A percentile compares a stretch with the other conserved stretches of the same genome.
These are phyloP conservation scores for Mentha longifolia DNA, from an alignment of 257 asterid species.

Conservation along the genomic window DNA sequence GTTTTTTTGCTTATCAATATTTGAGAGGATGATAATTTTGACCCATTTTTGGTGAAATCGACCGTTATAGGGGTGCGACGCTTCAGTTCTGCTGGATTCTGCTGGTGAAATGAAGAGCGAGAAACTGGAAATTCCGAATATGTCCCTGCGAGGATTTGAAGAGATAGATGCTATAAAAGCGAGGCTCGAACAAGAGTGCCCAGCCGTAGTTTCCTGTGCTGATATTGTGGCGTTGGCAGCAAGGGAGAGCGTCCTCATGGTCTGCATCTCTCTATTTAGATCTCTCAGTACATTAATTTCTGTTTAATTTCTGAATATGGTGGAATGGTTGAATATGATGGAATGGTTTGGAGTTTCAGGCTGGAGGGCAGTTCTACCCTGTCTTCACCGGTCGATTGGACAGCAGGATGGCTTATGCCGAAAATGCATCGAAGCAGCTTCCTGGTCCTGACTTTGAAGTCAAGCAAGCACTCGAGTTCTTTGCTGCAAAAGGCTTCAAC, in stretches of 20 bases:
- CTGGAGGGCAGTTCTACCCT: too few species aligned
- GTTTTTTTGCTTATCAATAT: background rate
- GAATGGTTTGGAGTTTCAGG: too few species aligned
- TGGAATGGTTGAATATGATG: too few species aligned
- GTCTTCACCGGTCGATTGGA: slow-evolving; percentile 72
- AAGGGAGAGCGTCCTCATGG: background rate
- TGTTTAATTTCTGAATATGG: too few species aligned
- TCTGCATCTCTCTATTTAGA: too few species aligned
- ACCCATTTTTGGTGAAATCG: background rate
- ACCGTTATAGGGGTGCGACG: slow-evolving; percentile 73
- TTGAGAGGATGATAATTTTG: too few species aligned
- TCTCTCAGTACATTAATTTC: too few species aligned
- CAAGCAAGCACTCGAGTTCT: slow-evolving; percentile 34
- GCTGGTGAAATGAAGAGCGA: slow-evolving; percentile 49
- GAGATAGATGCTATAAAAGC: background rate
- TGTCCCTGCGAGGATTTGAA: background rate
- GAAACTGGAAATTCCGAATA: slow-evolving; percentile 25
- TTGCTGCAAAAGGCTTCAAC: slow-evolving; percentile 70
- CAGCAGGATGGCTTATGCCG: slow-evolving; percentile 41
- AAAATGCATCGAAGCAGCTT: slow-evolving; percentile 49
- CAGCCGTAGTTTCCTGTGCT: background rate
- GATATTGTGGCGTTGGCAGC: background rate
- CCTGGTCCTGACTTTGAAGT: slow-evolving; percentile 65
- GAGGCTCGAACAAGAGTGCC: background rate
- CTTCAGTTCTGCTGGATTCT: slow-evolving; percentile 70